Conservation (phyloP, 2,329 filamentous ascomycete species). For the Calonectria pseudoreteaudii region DNA sequence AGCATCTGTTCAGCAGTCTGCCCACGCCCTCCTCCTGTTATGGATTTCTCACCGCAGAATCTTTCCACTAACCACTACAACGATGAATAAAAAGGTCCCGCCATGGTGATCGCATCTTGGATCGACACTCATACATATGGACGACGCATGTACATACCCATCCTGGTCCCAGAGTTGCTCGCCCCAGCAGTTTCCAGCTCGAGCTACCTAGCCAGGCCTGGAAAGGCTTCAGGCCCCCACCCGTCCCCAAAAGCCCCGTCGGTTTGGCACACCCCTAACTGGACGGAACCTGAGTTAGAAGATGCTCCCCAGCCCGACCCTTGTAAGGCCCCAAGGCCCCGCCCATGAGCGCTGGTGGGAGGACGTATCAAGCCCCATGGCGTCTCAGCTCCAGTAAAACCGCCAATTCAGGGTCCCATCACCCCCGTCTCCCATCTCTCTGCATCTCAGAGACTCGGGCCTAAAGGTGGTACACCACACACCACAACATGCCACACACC, state of each 20-base stretch:
- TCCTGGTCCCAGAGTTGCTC: conserved; percentile 10
- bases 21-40: not conserved
- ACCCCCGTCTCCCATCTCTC: conserved; percentile 14
- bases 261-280: conserved; percentile 4
- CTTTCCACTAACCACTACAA: not conserved
- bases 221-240: not conserved
- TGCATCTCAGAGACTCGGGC: conserved; percentile 7
- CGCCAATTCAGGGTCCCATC: conserved; percentile 42
- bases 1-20: not conserved
- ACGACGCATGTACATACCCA: conserved; percentile 16
- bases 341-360: conserved; percentile 23
- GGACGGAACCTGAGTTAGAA: conserved; percentile 10
- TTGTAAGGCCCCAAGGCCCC: conserved; percentile 28
- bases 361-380: conserved; percentile 24
- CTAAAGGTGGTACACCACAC: not conserved
- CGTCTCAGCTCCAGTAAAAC: conserved; percentile 33
- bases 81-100: not conserved
- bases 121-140: conserved; percentile 18
- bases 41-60: conserved; percentile 1
- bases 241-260: conserved; percentile 5
- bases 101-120: conserved; percentile 17
- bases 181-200: conserved; percentile 3
- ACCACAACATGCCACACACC: conserved; percentile 2
- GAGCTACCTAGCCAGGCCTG: conserved; percentile 14
- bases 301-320: conserved; percentile 17